Evolutionary conservation across 352 stramenopile species (phyloP), one percentile per base, ranked within the genome.

Genomic region (Globisporangium polare): DNA sequence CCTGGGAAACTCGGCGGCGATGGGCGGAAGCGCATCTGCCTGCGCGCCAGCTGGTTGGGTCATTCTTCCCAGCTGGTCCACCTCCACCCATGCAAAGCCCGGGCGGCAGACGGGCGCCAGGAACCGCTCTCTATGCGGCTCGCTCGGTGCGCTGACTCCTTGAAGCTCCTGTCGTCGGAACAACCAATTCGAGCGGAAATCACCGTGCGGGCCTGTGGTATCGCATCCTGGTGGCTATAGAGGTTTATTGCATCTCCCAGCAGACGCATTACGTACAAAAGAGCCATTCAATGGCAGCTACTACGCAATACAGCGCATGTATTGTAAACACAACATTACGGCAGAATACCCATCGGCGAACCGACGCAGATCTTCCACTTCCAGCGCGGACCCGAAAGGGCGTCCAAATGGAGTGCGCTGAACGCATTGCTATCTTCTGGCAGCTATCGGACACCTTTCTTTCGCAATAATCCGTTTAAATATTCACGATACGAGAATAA

Each of bases 51-150:
- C 62, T 67, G 62, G 29, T 67, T 64, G 62, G 62, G 49, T 63
- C 22, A 62, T 67, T 62, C 61, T 58, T 58, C 53, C 52, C 62
- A 63, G 62, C 62, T 67, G 62, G 62, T 59, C 54, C 54, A 58
- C 62, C 55, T 56, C 35, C 53, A 52, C 35, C 53, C 49, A 58
- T 58, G 24, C 58, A 62, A 42, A 56, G 45, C 37, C 49, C 49
- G 50, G 27, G 29, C 33, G 45, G 24, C 56, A 46, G 43, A 62
- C 56, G 27, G 59, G 37, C 46, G 24, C 8, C 9, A 7, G 24
- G 5, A 22, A 41, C 29, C 5, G 5, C 29, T 18, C 50, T 29
- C 50, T 56, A 56, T 56, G 39, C 50, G 42, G 39, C 50, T 45
- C 18, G 22, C 15, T n/a, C 22, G 12, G 24, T 10, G 59, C 13